Evolutionary conservation across 768 basidiomycete species (phyloP).

Genomic region (Amanita phalloides): DNA sequence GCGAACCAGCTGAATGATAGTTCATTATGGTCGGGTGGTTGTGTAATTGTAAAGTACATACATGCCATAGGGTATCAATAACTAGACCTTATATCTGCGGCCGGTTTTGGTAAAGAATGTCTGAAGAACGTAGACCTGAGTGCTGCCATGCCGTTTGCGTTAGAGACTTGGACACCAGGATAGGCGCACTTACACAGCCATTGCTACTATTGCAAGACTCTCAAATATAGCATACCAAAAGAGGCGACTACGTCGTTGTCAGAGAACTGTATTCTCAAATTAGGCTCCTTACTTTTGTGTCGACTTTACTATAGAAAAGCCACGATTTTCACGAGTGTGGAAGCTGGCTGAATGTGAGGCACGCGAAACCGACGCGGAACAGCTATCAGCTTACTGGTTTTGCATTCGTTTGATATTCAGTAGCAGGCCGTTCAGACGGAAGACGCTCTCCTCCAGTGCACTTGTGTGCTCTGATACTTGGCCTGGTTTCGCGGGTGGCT

Average conservation of each 20-base stretch:
- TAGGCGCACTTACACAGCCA: conserved; percentile 66
- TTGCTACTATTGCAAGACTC: conserved; percentile 64
- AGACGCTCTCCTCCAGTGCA: conserved; percentile 91
- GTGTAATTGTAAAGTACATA: conserved; percentile 4
- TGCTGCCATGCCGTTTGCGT: conserved; percentile 27
- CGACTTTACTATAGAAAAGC: conserved; percentile 86
- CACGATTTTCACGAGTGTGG: conserved; percentile 89
- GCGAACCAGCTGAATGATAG: background rate
- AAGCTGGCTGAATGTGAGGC: conserved; percentile 40
- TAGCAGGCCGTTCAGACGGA: conserved; percentile 79
- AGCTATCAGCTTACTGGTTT: conserved; percentile 57
- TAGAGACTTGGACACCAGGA: background rate
- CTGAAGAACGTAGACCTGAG: conserved; percentile 88
- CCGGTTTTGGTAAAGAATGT: conserved; percentile 97
- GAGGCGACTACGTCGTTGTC: conserved; percentile 45
- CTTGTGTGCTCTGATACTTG: conserved; percentile 90
- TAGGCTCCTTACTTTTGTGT: conserved; percentile 59
- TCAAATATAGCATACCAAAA: conserved; percentile 93
- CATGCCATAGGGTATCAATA: background rate
- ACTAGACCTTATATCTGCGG: conserved; percentile 77
- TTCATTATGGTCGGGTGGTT: conserved; percentile 3
- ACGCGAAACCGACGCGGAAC: background rate
- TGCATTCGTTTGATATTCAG: conserved; percentile 88
- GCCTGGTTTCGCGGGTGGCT: conserved; percentile 79
- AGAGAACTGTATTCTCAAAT: background rate